Conservation (phyloP, 2,329 filamentous ascomycete species). For the Sarocladiaceae sp. region DNA sequence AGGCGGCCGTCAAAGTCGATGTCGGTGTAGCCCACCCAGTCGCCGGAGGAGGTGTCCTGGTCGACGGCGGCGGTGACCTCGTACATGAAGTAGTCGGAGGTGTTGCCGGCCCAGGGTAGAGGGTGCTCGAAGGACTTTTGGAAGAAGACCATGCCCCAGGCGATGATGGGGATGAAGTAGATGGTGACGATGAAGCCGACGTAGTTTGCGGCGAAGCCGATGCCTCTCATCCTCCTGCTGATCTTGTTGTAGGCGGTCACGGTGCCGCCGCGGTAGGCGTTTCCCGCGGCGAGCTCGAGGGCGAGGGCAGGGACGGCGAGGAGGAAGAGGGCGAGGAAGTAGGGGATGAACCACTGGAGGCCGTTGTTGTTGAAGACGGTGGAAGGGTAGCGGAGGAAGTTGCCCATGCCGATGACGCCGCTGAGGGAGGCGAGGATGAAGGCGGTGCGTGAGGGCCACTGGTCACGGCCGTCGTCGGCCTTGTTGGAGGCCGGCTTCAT, state of each 20-base stretch:
- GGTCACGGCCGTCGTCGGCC: conserved; percentile 9
- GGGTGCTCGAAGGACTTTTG: conserved; percentile 40
- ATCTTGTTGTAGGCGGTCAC: conserved; percentile 41
- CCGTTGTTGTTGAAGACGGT: conserved; percentile 48
- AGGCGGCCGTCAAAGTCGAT: conserved; percentile 38
- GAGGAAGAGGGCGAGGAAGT: conserved; percentile 38
- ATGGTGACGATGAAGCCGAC: conserved; percentile 38
- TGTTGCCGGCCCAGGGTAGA: conserved; percentile 39
- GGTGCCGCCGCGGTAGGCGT: conserved; percentile 42
- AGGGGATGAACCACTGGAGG: conserved; percentile 46
- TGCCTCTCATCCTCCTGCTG: conserved; percentile 37
- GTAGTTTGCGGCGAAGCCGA: conserved; percentile 38
- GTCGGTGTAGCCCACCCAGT: conserved; percentile 34
- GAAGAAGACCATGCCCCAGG: conserved; percentile 47
- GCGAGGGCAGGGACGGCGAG: conserved; percentile 44
- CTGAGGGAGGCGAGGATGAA: conserved; percentile 21
- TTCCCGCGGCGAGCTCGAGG: conserved; percentile 57
- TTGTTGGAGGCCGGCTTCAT: conserved; percentile 7
- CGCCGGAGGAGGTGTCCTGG: conserved; percentile 3
- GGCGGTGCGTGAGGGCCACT: conserved; percentile 8
- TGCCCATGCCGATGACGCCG: conserved; percentile 42
- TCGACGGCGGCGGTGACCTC: conserved; percentile 27
- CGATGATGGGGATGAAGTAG: conserved; percentile 42
- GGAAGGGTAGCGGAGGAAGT: conserved; percentile 42
- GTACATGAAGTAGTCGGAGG: conserved; percentile 30